Evolutionary conservation across 2,329 filamentous ascomycete species (phyloP), one percentile per base, ranked within the genome.

Genomic region (Raffaelea arxii): DNA sequence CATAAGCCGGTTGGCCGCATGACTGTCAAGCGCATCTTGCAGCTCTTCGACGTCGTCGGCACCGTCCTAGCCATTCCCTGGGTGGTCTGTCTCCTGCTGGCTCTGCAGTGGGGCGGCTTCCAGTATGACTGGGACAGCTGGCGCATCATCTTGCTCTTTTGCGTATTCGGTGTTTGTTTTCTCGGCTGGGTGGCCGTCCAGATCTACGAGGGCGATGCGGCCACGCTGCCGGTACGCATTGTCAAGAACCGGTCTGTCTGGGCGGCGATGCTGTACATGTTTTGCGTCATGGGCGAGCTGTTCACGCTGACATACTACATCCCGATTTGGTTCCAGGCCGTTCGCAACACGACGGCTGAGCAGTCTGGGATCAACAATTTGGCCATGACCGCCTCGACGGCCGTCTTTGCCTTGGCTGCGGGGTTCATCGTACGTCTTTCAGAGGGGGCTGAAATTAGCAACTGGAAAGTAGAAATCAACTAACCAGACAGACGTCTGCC

Each of bases 41-140:
- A 24, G 14, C 24, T 27, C 7, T 44, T 53, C 25, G 51, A 54
- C 38, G 21, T 49, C 4, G 6, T 49, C 10, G 51, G 51, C 37
- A 44, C 38, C 27, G 1, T 49, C 22, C 19, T 53, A n/a, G 19
- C 52, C 25, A 25, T 53, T 7, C 47, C 51, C 4, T 52, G 63
- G 21, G 65, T 70, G 21, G 58, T 72, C 46, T 71, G 65, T 47
- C 62, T 74, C 12, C 56, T 74, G 3, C 58, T 75, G 7, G 71
- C 71, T 4, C 59, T 75, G 18, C 67, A 73, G 51, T 74, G 69
- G 69, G 67, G 65, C 46, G 67, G 65, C 27, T 63, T 58, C 14
- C 58, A 55, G n/a, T 66, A 69, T 46, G 51, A 56, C 1, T 70
- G 67, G 66, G 54, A 51, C 43, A 58, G 50, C 47, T 63, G 60